phyloP scores from a whole-genome alignment of 2,329 filamentous ascomycete genomes.

The Cladosporium sp. region DNA sequence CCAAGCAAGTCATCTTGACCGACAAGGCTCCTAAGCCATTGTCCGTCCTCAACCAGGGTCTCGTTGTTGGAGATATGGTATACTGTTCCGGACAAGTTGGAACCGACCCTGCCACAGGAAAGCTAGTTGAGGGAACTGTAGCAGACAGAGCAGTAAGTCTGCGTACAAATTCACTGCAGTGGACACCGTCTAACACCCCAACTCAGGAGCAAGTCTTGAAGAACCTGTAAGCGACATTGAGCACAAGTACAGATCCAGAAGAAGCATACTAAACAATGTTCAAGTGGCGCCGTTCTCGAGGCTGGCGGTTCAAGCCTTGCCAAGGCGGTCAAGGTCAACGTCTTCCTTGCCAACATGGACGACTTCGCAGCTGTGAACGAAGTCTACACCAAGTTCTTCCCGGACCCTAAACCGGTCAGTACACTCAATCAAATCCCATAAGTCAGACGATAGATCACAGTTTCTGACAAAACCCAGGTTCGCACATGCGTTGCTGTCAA shows the following conservation, averaged over 20 bases:
- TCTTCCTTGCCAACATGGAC: constrained; percentile 66
- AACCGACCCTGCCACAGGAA: constrained; percentile 55
- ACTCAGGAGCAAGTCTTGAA: constrained; percentile 55
- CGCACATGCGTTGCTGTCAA: constrained; percentile 51
- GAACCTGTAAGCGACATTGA: constrained; percentile 47
- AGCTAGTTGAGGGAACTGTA: constrained; percentile 58
- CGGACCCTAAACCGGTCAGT: constrained; percentile 32
- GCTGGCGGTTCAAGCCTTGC: constrained; percentile 60
- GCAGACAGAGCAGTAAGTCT: constrained; percentile 53
- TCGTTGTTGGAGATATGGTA: constrained; percentile 59
- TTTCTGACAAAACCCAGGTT: not conserved
- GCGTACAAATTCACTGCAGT: not conserved
- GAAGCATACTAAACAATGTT: not conserved
- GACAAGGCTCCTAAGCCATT: constrained; percentile 31
- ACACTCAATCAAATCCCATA: not conserved
- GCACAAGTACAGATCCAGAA: not conserved
- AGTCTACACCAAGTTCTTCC: constrained; percentile 46
- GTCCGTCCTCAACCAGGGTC: constrained; percentile 31
- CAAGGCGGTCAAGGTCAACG: constrained; percentile 67
- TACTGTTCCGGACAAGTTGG: constrained; percentile 68
- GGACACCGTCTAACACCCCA: not conserved
- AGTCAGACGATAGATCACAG: not conserved
- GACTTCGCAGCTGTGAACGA: constrained; percentile 63
- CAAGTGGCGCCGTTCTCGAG: constrained; percentile 54
- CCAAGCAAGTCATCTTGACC: constrained; percentile 30